Base-by-base conservation (phyloP, 257 asterid species). In the Mentha longifolia region DNA sequence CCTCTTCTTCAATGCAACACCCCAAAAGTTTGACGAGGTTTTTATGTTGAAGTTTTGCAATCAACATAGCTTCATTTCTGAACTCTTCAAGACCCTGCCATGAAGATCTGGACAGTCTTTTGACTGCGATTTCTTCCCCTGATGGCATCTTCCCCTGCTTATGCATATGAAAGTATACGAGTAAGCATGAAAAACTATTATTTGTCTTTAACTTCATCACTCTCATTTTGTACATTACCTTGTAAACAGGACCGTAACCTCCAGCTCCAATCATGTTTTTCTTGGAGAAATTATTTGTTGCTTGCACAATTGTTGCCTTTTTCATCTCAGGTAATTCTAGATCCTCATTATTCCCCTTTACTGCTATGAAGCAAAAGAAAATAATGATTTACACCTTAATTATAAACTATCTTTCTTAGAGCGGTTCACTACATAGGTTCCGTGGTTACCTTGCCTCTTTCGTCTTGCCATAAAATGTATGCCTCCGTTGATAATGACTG, bases 1-100 rank as follows among this genome's bases (percentile, higher is more conserved):
- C n/a, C n/a, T n/a, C n/a, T n/a, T n/a, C n/a, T n/a, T n/a, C n/a
- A n/a, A n/a, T n/a, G n/a, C n/a, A n/a, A n/a, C n/a, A n/a, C n/a
- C n/a, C n/a, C n/a, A n/a, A n/a, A n/a, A n/a, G n/a, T n/a, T 85
- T n/a, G n/a, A n/a, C n/a, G n/a, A n/a, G n/a, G n/a, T n/a, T n/a
- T n/a, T n/a, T n/a, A n/a, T n/a, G n/a, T 74, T 84, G 88, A 68
- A 84, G 82, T 60, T 68, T 78, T n/a, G 83, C 76, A 47, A 84
- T 81, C 78, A 77, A 52, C 3, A 67, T 72, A 8, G 77, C 72
- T 72, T 76, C 80, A 54, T 76, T 76, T 43, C 65, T 76, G 68
- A 76, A 76, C 72, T 75, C 80, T 31, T 76, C 75, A 46, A 70
- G 65, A 61, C 89, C 89, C 57, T 80, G 87, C 6, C 70, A 61